Evolutionary conservation across 345 rosid species (phyloP).

Genomic region (Populus tremula): DNA sequence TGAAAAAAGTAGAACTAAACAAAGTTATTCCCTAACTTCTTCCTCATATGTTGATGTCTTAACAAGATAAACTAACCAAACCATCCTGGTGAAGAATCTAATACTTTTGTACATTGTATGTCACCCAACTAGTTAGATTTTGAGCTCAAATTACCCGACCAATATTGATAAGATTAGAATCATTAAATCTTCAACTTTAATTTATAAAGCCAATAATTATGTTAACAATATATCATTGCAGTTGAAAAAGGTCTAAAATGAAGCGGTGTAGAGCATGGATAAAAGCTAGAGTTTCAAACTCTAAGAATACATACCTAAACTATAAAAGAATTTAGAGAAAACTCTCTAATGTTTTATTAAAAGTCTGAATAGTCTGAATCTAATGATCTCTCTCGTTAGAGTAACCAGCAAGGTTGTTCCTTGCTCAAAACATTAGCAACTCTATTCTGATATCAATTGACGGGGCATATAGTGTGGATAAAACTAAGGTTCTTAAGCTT

Average conservation of each 20-base stretch:
- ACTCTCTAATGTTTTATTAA: too few relatives aligned
- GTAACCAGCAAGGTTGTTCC: neutral
- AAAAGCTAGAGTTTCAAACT: too few relatives aligned
- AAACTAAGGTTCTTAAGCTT: too few relatives aligned
- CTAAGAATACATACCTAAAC: too few relatives aligned
- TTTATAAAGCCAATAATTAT: neutral
- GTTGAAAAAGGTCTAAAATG: neutral
- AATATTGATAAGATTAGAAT: neutral
- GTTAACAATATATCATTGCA: neutral
- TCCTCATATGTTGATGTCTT: neutral
- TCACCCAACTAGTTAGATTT: neutral
- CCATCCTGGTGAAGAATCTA: neutral
- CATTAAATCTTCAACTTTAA: neutral
- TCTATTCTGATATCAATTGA: neutral
- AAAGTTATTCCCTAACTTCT: neutral
- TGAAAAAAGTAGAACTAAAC: neutral
- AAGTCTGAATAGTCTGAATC: too few relatives aligned
- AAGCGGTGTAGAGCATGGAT: too few relatives aligned
- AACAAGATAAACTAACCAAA: neutral
- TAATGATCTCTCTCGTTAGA: too few relatives aligned
- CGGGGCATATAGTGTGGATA: too few relatives aligned
- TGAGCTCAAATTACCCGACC: neutral
- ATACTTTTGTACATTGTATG: neutral
- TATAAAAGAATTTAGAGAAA: too few relatives aligned
- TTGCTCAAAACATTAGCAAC: neutral